Evolutionary conservation across 495 filamentous ascomycete species (phyloP), one percentile per base, ranked within the genome.

Genomic region (Tetracladium marchalianum): DNA sequence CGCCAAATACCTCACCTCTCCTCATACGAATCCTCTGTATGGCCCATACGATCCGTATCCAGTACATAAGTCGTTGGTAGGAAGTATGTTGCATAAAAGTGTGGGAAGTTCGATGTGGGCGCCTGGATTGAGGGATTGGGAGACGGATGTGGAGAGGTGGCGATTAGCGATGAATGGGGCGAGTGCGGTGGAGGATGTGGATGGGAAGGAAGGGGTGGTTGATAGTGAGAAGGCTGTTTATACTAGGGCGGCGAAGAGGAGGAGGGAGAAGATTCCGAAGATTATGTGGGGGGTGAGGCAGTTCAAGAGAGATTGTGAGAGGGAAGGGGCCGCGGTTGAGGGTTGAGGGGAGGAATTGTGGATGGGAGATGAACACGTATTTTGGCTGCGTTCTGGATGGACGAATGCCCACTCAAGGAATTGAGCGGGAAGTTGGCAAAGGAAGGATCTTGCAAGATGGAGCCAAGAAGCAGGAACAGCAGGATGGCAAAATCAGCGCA

Each of bases 61-160:
- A 0, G 15, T 46, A 11, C 35, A 47, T 12, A 13, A 33, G 16
- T 60, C 61, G 13, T 62, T 63, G 39, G 47, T 63, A 2, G 63
- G 54, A 0, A 49, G 60, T 4, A 59, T 58, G 4, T 54, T 77
- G 41, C 33, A 52, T 17, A 44, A 35, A 12, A 42, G 53, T n/a
- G 43, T 73, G n/a, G 66, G 70, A 1, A 35, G 50, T 2, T 58
- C 57, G 13, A 54, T 64, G 16, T 65, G 63, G 47, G 46, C 53
- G 19, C 50, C 48, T n/a, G 72, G 64, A 2, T 49, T 75, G 27
- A 46, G 44, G 16, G 71, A 74, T 43, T 77, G 73, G 73, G 64
- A 72, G 42, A 66, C 61, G 4, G 60, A 60, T 44, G 64, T 62
- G n/a, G 59, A 62, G 52, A 44, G 60, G 9, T 50, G 24, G 38